Conservation (phyloP, 352 stramenopile species). For the Pythium insidiosum region DNA sequence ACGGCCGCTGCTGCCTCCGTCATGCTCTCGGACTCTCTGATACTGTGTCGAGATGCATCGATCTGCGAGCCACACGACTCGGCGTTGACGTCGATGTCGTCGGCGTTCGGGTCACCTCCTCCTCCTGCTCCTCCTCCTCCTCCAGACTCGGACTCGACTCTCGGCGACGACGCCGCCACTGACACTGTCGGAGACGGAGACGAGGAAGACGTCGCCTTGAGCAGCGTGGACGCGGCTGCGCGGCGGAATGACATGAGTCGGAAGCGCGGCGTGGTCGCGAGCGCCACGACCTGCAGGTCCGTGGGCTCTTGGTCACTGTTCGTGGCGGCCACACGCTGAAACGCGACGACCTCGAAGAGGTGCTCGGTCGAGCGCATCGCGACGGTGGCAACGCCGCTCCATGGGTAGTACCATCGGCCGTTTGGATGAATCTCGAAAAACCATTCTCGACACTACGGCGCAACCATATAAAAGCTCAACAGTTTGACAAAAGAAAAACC, state of each 20-base stretch:
- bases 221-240: neutral
- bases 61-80: no score
- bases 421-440: conserved; percentile 3
- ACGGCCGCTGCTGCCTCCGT: no score
- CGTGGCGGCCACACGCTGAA: neutral
- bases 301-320: neutral
- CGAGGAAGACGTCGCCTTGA: neutral
- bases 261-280: conserved; percentile 1
- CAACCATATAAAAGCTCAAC: neutral
- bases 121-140: no score
- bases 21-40: no score
- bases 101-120: no score
- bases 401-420: neutral
- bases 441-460: no score
- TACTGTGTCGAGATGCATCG: no score
- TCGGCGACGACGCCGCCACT: neutral
- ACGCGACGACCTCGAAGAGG: conserved; percentile 2
- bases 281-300: neutral
- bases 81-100: no score
- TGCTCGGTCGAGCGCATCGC: neutral
- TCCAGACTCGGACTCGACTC: no score
- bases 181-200: no score
- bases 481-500: neutral
- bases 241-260: conserved; percentile 9
- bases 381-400: neutral